Evolutionary conservation across 2,329 filamentous ascomycete species (phyloP).

Genomic region (Epichloe coenophiala): DNA sequence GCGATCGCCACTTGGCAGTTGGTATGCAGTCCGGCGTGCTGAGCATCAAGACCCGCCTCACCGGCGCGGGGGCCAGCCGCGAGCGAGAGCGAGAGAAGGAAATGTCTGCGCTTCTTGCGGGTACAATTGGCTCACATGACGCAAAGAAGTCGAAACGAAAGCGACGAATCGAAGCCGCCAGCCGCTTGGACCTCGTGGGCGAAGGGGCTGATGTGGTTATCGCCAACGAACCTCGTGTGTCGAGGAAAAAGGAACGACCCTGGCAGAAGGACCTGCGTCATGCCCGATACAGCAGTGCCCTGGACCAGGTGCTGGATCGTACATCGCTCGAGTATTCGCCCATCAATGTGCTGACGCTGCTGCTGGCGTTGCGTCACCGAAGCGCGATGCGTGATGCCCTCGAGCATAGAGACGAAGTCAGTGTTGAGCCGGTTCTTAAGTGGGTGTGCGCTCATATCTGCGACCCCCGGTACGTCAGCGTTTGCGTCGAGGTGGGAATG

Average conservation of each 20-base stretch:
- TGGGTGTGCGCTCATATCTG: constrained; percentile 74
- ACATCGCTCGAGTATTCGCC: constrained; percentile 38
- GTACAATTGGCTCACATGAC: constrained; percentile 67
- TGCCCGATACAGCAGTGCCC: constrained; percentile 60
- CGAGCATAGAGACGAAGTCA: constrained; percentile 64
- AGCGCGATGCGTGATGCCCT: constrained; percentile 73
- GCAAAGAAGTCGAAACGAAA: constrained; percentile 58
- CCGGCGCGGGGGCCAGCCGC: constrained; percentile 64
- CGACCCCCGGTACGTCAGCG: constrained; percentile 65
- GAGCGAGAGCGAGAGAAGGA: constrained; percentile 68
- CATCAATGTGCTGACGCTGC: constrained; percentile 56
- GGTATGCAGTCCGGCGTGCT: constrained; percentile 92
- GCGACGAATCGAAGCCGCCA: constrained; percentile 30
- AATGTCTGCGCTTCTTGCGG: constrained; percentile 70
- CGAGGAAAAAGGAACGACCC: constrained; percentile 46
- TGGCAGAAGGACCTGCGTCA: constrained; percentile 79
- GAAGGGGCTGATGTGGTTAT: constrained; percentile 83
- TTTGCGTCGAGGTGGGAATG: constrained; percentile 74
- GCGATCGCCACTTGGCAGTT: constrained; percentile 87
- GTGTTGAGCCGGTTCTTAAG: constrained; percentile 66
- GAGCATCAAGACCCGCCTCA: constrained; percentile 77
- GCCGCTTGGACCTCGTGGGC: constrained; percentile 63
- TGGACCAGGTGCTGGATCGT: constrained; percentile 63
- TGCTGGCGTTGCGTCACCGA: constrained; percentile 77
- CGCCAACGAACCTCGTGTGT: constrained; percentile 46